Evolutionary conservation across 129 eudicot genomes (phyloP).

Genomic region (carrot (Daucus carota)): DH1_v3.0 NC_030383.2:4941501-4942000

Average conservation of each 20-base stretch:
- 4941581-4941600: too few species aligned
- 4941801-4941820: constrained; percentile 41
- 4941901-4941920: not conserved
- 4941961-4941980: not conserved
- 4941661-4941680: too few species aligned
- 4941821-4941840: constrained; percentile 14
- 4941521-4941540: too few species aligned
- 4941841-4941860: not conserved
- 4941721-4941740: not conserved
- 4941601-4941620: too few species aligned
- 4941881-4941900: not conserved
- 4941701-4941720: not conserved
- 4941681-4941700: not conserved
- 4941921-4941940: not conserved
- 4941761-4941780: constrained; percentile 40
- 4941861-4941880: not conserved
- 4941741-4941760: constrained; percentile 52
- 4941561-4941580: too few species aligned
- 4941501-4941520: too few species aligned
- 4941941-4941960: not conserved
- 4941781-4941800: constrained; percentile 33
- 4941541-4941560: too few species aligned
- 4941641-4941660: too few species aligned
- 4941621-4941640: too few species aligned
- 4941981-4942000: not conserved